These are phyloP conservation scores for Phoma sp. DNA, from an alignment of 2,329 filamentous ascomycete species.

Conservation along the genomic window DNA sequence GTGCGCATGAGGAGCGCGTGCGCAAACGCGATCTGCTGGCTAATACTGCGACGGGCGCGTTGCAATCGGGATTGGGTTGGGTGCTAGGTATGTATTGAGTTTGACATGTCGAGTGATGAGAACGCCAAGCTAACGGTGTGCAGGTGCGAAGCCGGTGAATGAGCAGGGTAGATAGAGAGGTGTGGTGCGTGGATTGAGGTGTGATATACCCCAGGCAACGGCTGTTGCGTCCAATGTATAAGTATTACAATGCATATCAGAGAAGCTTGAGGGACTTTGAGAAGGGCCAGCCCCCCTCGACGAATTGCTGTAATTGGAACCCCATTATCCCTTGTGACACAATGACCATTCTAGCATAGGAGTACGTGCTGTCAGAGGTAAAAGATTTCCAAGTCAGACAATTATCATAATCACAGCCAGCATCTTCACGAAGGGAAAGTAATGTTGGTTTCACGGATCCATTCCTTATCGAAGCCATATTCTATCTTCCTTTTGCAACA, in stretches of 20 bases:
- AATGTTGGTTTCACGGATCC: constrained; percentile 14
- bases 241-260: too few relatives aligned
- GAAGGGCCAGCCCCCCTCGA: too few relatives aligned
- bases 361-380: too few relatives aligned
- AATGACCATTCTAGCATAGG: too few relatives aligned
- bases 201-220: not conserved
- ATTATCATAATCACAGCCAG: not conserved
- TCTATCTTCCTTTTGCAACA: constrained; percentile 17
- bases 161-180: constrained; percentile 17
- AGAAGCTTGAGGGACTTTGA: too few relatives aligned
- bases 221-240: too few relatives aligned
- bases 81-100: constrained; percentile 58
- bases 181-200: not conserved
- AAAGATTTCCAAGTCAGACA: not conserved
- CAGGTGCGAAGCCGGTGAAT: constrained; percentile 39
- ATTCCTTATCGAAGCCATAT: constrained; percentile 15
- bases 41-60: constrained; percentile 66
- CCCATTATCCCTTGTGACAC: too few relatives aligned
- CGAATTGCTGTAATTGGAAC: too few relatives aligned
- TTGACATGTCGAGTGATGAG: too few relatives aligned
- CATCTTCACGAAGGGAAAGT: not conserved
- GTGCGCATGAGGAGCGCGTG: constrained; percentile 49
- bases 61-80: constrained; percentile 69
- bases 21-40: constrained; percentile 76
- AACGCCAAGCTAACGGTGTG: constrained; percentile 6